Base-by-base conservation (phyloP, 176 grass and related monocot species). In the Oryza rufipogon region DNA sequence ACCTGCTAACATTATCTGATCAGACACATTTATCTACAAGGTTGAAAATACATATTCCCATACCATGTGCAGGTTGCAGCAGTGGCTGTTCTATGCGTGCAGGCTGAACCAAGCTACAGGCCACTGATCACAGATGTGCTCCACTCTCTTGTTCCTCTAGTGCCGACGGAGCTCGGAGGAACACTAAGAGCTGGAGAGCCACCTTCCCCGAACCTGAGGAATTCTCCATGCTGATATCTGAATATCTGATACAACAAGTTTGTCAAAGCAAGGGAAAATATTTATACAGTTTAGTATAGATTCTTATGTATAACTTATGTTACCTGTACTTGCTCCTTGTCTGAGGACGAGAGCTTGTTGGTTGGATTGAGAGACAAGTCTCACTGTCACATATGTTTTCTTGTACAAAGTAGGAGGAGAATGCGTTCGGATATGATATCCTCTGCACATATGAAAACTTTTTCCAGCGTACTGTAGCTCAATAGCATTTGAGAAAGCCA, bases 111-210 rank as follows among this genome's bases (percentile, higher is more conserved):
- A 22, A 99, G 96, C 86, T 99, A 99, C 75, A 89, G 96, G 83
- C 96, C 96, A 33, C 77, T 99, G 34, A 99, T 99, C 68, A 96
- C 96, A 16, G 96, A 99, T 70, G 96, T 99, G 54, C 87, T 99
- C 46, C 96, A 99, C 84, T 99, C 96, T 51, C 89, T 99, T 47
- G 86, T 99, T 77, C 96, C 96, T 72, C 88, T 99, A 44, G 96
- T 99, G 45, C 93, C 93, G 0, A 39, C 48, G 49, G 96, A 99
- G 76, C 96, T 99, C 76, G 96, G 96, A 15, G 96, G 96, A 11
- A 86, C 96, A 30, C 86, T 99, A 1, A 87, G 93, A 77, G 66
- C 87, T 69, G 63, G 76, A 13, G 93, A 98, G 52, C 70, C 80
- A 58, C 76, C 64, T 75, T 91, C 84, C 14, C 75, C 84, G 11